Evolutionary conservation across 2,329 filamentous ascomycete genomes (phyloP).

Genomic region (Colletotrichum sp.): DNA sequence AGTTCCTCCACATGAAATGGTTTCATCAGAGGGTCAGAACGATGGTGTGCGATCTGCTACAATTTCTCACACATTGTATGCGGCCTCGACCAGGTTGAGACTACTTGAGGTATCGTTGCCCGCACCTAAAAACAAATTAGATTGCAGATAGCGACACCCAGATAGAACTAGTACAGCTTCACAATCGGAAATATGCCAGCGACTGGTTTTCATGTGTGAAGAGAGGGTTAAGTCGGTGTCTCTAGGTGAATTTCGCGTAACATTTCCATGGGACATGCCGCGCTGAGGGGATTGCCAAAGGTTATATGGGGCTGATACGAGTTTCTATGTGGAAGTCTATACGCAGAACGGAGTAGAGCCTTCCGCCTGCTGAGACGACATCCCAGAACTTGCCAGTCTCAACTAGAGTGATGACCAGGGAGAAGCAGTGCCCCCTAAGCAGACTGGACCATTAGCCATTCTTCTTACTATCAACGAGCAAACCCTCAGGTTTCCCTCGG

Average conservation of each 20-base stretch:
- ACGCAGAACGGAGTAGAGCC: background rate
- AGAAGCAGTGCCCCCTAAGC: background rate
- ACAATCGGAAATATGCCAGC: background rate
- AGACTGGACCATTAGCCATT: background rate
- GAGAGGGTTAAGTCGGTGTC: rapidly evolving
- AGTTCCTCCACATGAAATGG: background rate
- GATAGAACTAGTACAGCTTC: too few relatives aligned
- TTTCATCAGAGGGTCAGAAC: background rate
- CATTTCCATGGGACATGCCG: background rate
- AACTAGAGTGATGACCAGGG: background rate
- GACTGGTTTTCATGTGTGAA: background rate
- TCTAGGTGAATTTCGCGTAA: background rate
- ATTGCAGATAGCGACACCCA: background rate
- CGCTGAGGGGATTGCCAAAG: background rate
- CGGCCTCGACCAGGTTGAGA: background rate
- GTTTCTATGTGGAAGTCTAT: background rate
- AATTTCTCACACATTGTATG: background rate
- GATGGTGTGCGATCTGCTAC: background rate
- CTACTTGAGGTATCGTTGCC: background rate
- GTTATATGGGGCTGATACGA: rapidly evolving
- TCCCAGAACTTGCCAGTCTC: background rate
- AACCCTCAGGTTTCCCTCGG: background rate
- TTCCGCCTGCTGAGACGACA: background rate
- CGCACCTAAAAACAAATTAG: background rate
- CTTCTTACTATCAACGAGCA: background rate